Percentiles rank a stretch among this genome's conserved stretches.
Conservation (phyloP, 2,329 filamentous ascomycete genomes). For the Fulvia fulva region DNA sequence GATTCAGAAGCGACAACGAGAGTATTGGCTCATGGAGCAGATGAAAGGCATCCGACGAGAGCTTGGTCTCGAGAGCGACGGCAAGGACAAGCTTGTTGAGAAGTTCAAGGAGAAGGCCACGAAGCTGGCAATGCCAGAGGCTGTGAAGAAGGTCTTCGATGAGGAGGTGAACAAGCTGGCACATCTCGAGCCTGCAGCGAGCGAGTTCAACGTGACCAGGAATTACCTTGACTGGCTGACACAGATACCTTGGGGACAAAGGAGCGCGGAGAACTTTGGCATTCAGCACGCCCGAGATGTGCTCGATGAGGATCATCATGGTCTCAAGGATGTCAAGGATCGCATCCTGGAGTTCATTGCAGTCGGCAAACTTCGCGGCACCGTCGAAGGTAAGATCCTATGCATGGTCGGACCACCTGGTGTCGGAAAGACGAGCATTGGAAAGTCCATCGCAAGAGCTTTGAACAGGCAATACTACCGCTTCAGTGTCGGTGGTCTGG, state of each 20-base stretch:
- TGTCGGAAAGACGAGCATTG: slow-evolving; percentile 98
- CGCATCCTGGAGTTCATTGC: slow-evolving; percentile 97
- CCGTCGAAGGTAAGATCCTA: slow-evolving; percentile 95
- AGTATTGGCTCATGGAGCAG: slow-evolving; percentile 99
- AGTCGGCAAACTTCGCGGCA: slow-evolving; percentile 92
- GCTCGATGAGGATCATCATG: slow-evolving; percentile 93
- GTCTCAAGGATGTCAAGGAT: slow-evolving; percentile 96
- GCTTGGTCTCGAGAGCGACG: slow-evolving; percentile 92
- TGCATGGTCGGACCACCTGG: slow-evolving; percentile 96
- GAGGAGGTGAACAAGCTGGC: slow-evolving; percentile 97
- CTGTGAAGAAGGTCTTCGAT: slow-evolving; percentile 95
- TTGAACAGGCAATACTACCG: slow-evolving; percentile 96
- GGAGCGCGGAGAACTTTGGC: slow-evolving; percentile 93
- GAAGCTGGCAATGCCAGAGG: slow-evolving; percentile 94
- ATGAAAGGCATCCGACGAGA: slow-evolving; percentile 98
- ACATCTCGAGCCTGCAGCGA: slow-evolving; percentile 90
- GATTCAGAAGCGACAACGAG: slow-evolving; percentile 93
- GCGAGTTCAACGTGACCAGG: slow-evolving; percentile 96
- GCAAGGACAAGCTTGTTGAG: slow-evolving; percentile 96
- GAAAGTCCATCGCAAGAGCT: slow-evolving; percentile 93
- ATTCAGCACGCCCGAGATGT: slow-evolving; percentile 88
- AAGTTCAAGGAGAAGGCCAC: slow-evolving; percentile 94
- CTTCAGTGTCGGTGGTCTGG: slow-evolving; percentile 94
- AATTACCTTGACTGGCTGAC: slow-evolving; percentile 99
- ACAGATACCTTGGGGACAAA: slow-evolving; percentile 94